These are phyloP conservation scores for Alternaria alternata DNA, from an alignment of 2,329 filamentous ascomycete genomes.

Conservation along the genomic window DNA sequence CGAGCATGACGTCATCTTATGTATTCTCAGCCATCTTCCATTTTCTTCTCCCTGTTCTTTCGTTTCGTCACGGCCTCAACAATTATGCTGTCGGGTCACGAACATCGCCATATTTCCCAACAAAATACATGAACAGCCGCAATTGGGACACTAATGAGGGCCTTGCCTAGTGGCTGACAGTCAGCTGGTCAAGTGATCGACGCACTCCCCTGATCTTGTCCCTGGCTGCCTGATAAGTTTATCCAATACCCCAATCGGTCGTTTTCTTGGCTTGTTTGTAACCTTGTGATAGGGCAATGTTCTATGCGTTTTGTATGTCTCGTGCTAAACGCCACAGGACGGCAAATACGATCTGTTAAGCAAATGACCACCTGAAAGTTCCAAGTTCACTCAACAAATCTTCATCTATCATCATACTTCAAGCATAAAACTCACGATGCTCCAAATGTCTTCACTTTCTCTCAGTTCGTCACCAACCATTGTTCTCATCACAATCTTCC, in stretches of 20 bases:
- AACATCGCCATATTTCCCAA: not conserved
- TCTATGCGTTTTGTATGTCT: not conserved
- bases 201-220: not conserved
- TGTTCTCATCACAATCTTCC: not conserved
- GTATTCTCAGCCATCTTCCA: not conserved
- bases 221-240: not conserved
- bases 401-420: fast-evolving
- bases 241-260: not conserved
- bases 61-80: not conserved
- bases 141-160: not conserved
- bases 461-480: not conserved
- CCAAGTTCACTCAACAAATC: not conserved
- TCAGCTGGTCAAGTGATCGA: constrained; percentile 1
- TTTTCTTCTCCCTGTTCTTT: not conserved
- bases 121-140: not conserved
- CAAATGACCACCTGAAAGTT: not conserved
- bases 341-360: not conserved
- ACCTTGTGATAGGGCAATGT: not conserved
- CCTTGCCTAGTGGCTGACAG: not conserved
- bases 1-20: not conserved
- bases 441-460: not conserved
- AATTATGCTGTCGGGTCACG: not conserved
- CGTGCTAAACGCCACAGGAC: not conserved
- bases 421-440: not conserved
- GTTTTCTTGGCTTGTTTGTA: no score